These are phyloP conservation scores for Crithidia brevicula DNA, from an alignment of 208 protist species.

Conservation along the genomic window DNA sequence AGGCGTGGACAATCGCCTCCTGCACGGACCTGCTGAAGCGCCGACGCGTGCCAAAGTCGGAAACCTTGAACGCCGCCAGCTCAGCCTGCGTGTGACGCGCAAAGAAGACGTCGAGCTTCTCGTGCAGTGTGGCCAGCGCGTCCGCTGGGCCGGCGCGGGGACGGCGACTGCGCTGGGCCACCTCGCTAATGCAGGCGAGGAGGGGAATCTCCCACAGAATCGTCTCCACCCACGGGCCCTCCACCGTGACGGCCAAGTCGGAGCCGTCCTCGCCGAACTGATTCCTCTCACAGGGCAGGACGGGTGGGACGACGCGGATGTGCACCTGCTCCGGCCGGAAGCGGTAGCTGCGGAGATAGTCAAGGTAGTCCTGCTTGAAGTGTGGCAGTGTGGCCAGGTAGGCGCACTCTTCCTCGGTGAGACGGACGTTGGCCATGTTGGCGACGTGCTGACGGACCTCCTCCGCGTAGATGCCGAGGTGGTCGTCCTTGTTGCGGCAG, in stretches of 20 bases:
- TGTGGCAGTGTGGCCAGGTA: slow-evolving; percentile 75
- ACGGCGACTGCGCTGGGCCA: slow-evolving; percentile 60
- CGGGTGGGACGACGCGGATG: slow-evolving; percentile 45
- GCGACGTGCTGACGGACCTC: slow-evolving; percentile 60
- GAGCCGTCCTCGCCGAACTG: slow-evolving; percentile 47
- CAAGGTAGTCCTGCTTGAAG: slow-evolving; percentile 79
- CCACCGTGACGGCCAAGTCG: slow-evolving; percentile 63
- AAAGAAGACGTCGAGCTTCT: slow-evolving; percentile 74
- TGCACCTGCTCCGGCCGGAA: slow-evolving; percentile 82
- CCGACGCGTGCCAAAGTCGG: slow-evolving; percentile 87
- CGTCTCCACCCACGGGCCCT: slow-evolving; percentile 86
- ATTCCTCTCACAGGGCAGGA: slow-evolving; percentile 27
- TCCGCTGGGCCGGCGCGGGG: slow-evolving; percentile 49
- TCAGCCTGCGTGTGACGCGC: slow-evolving; percentile 42
- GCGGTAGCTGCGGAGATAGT: slow-evolving; percentile 80
- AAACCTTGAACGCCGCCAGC: slow-evolving; percentile 57
- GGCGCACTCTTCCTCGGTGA: slow-evolving; percentile 70
- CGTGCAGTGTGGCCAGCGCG: slow-evolving; percentile 52
- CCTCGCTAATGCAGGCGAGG: slow-evolving; percentile 83
- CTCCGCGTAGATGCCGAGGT: slow-evolving; percentile 73
- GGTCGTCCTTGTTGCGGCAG: slow-evolving; percentile 76
- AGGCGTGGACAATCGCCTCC: slow-evolving; percentile 62
- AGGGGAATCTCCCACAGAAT: slow-evolving; percentile 91
- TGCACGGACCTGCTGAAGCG: slow-evolving; percentile 84
- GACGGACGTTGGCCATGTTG: slow-evolving; percentile 46